phyloP scores from a whole-genome alignment of 352 stramenopile genomes.

The Phytophthora pinifolia region DNA sequence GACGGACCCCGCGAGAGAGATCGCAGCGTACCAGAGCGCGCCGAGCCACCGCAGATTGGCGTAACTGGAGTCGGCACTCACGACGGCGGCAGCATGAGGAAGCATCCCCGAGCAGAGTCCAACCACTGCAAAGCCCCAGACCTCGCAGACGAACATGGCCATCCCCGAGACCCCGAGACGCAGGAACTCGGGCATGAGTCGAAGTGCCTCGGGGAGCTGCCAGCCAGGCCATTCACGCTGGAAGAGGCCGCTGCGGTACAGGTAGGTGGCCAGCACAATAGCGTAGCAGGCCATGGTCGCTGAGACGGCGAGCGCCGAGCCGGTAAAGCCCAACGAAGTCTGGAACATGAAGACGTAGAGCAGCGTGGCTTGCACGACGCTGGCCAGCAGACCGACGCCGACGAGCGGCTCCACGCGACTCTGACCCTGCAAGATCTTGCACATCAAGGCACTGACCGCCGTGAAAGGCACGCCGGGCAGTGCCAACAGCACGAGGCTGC shows the following conservation, averaged over 20 bases:
- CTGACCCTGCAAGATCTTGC: slow-evolving; percentile 84
- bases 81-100: slow-evolving; percentile 72
- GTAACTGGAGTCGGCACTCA: slow-evolving; percentile 86
- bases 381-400: slow-evolving; percentile 69
- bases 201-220: slow-evolving; percentile 58
- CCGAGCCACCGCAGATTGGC: slow-evolving; percentile 71
- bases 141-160: slow-evolving; percentile 88
- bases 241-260: slow-evolving; percentile 65
- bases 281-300: slow-evolving; percentile 60
- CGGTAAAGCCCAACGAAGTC: slow-evolving; percentile 70
- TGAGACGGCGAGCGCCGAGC: slow-evolving; percentile 72
- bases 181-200: slow-evolving; percentile 74
- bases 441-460: slow-evolving; percentile 69
- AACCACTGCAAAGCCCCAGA: slow-evolving; percentile 78
- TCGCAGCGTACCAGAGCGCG: slow-evolving; percentile 51
- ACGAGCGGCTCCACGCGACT: slow-evolving; percentile 88
- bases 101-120: slow-evolving; percentile 75
- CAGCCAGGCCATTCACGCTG: slow-evolving; percentile 79
- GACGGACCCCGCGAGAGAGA: slow-evolving; percentile 68
- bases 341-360: slow-evolving; percentile 90
- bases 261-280: slow-evolving; percentile 62
- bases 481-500: slow-evolving; percentile 63
- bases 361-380: slow-evolving; percentile 73
- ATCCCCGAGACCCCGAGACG: slow-evolving; percentile 77
- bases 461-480: slow-evolving; percentile 81